Evolutionary conservation across 73 alveolate species (phyloP), one percentile per base, ranked within the genome.

Genomic region (Paramecium bursaria): DNA sequence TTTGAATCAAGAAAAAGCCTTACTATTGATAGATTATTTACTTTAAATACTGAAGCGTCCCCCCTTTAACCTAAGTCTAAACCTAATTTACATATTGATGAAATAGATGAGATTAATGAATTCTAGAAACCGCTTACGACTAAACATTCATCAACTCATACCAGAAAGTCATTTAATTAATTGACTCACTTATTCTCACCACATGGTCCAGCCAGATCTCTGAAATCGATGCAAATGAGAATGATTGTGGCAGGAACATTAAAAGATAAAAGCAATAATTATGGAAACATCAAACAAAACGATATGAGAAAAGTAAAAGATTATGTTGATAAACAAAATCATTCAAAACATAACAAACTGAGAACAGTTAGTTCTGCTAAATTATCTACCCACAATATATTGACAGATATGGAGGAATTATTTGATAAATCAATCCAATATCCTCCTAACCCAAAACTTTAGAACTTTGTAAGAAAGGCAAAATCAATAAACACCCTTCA

Each of bases 161-260:
- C 49, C n/a, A 53, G 60, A 0, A 67, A 67, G 44, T 67, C 82
- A 9, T 67, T 67, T 21, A 67, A 47, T 47, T 67, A 67, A 42
- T 19, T 67, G 15, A 25, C 82, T 0, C 82, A 67, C 33, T 15
- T 67, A 31, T 67, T 67, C 39, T 67, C 82, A 2, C 82, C 82
- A 9, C 82, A 67, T 67, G 82, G 82, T 39, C 82, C 82, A 39
- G 82, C 82, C 5, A 67, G 82, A 67, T 67, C 82, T 6, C 19
- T 57, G 33, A 19, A 42, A 4, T 67, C 82, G 13, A 67, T 67
- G 82, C 29, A 67, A 42, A 42, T 67, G 60, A 67, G 82, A 42
- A 6, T 25, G 35, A 67, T 67, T 67, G 82, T 67, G 3, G 55
- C 82, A 5, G 35, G 82, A 10, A 67, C 55, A 21, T 27, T 67